A percentile compares a stretch with the other conserved stretches of the same genome.
phyloP scores from a whole-genome alignment of 1,139 yeast genomes.

The Hemisphaericaspora subhashii region DNA sequence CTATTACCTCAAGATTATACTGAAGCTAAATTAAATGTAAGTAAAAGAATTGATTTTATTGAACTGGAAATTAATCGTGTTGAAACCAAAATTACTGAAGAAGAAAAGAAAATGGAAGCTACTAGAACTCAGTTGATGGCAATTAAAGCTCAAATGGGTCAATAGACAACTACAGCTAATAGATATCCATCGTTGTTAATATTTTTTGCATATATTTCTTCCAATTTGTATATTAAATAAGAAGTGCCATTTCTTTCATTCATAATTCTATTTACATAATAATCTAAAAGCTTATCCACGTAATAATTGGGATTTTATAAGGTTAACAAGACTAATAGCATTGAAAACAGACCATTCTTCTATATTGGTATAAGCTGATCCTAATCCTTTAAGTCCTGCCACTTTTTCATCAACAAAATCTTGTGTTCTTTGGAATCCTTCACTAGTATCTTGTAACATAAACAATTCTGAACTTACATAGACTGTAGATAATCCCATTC shows the following conservation, averaged over 20 bases:
- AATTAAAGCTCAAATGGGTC: conserved; percentile 31
- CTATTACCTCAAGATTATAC: conserved; percentile 80
- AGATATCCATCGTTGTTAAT: background rate
- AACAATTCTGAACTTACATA: conserved; percentile 75
- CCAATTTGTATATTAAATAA: conserved; percentile 4
- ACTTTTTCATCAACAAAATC: conserved; percentile 66
- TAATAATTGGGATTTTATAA: conserved; percentile 66
- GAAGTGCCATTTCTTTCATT: background rate
- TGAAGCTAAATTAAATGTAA: conserved; percentile 83
- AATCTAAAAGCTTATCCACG: conserved; percentile 48
- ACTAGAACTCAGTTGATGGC: conserved; percentile 50
- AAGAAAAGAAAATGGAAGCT: conserved; percentile 51
- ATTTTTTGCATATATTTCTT: background rate
- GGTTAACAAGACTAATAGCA: conserved; percentile 62
- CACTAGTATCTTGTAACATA: conserved; percentile 76
- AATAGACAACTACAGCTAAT: conserved; percentile 1
- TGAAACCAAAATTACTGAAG: conserved; percentile 54
- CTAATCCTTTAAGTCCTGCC: conserved; percentile 52
- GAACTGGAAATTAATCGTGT: conserved; percentile 70
- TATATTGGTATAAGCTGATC: conserved; percentile 57
- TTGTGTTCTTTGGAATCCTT: conserved; percentile 54
- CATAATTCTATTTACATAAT: background rate
- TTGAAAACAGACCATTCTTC: conserved; percentile 80
- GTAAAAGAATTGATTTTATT: conserved; percentile 86
- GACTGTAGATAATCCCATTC: conserved; percentile 66